phyloP scores from a whole-genome alignment of 2,329 filamentous ascomycete species.

The Aspergillus neoniger region DNA sequence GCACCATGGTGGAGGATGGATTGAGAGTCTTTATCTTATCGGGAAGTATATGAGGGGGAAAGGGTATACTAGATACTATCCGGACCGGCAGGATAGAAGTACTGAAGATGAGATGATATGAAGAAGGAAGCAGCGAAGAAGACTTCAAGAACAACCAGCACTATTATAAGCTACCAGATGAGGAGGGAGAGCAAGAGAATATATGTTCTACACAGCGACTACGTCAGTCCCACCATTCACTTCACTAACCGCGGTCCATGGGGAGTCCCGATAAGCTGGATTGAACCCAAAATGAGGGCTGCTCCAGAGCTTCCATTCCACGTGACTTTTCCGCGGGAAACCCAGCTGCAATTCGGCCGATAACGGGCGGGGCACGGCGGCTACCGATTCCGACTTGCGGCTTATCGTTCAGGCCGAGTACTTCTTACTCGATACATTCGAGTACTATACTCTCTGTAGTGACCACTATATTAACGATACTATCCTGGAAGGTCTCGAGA shows the following conservation, averaged over 20 bases:
- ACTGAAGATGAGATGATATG: too few species aligned
- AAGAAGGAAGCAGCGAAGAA: too few species aligned
- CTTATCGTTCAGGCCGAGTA: too few species aligned
- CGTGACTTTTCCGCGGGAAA: constrained; percentile 28
- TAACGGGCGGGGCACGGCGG: constrained; percentile 7
- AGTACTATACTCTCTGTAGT: neutral
- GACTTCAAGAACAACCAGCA: neutral
- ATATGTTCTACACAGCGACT: constrained; percentile 5
- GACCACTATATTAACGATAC: neutral
- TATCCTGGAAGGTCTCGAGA: neutral
- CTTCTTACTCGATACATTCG: constrained; percentile 1
- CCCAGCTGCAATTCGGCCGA: constrained; percentile 19
- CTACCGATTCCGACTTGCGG: neutral
- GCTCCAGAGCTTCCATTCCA: neutral
- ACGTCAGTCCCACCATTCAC: constrained; percentile 10
- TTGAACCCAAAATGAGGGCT: constrained; percentile 2
- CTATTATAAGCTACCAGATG: too few species aligned
- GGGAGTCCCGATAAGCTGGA: constrained; percentile 4
- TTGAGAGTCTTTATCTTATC: neutral
- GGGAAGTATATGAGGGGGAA: too few species aligned
- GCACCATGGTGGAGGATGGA: constrained; percentile 56
- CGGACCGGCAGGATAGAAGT: too few species aligned
- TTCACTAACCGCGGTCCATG: constrained; percentile 28
- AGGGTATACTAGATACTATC: too few species aligned
- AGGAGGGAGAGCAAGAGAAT: neutral